Base-by-base conservation (phyloP, 2,329 filamentous ascomycete genomes). In the Fusarium keratoplasticum region DNA sequence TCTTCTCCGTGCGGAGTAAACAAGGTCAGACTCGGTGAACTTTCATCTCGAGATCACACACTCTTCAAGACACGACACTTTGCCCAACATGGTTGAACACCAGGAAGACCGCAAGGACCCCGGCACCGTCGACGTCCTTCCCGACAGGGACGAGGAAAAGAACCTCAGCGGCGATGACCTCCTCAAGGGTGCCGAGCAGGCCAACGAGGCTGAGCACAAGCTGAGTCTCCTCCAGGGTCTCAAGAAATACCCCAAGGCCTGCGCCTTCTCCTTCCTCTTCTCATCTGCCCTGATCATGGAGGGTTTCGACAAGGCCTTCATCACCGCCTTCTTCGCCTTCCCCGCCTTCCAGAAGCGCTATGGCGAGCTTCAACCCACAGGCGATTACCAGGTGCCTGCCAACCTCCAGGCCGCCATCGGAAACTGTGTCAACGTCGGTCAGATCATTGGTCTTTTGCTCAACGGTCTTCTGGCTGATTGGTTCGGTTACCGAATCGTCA, bases 341-440 rank as follows among this genome's bases (percentile, higher is more conserved):
- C 81, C 71, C 2, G 80, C 72, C 67, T 85, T 81, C 70, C 77
- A 79, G 57, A 77, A 74, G 70, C 81, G 77, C 40, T 87, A 84
- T 61, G 85, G 85, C 22, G 70, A 77, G 4, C 69, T 75, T 1
- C 72, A 77, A 20, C 47, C 73, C 1, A 73, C 84, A 35, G 84
- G 82, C 16, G 77, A 78, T 4, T 87, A 87, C 67, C 79, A 87
- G 71, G 79, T 89, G 33, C 83, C 85, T 2, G 84, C 86, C 1
- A 77, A 82, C 4, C 88, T 88, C 85, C 87, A 89, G 77, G 82
- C 86, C 1, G 87, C 83, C 7, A 78, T 89, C 9, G 82, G 81
- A 40, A 88, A 87, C 64, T 87, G 84, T 6, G 83, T 84, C 0
- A 80, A 83, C 10, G 82, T 82, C 9, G 88, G 88, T 5, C 82